Evolutionary conservation across 768 basidiomycete genomes (phyloP).

Genomic region (Hygrocybe punicea): DNA sequence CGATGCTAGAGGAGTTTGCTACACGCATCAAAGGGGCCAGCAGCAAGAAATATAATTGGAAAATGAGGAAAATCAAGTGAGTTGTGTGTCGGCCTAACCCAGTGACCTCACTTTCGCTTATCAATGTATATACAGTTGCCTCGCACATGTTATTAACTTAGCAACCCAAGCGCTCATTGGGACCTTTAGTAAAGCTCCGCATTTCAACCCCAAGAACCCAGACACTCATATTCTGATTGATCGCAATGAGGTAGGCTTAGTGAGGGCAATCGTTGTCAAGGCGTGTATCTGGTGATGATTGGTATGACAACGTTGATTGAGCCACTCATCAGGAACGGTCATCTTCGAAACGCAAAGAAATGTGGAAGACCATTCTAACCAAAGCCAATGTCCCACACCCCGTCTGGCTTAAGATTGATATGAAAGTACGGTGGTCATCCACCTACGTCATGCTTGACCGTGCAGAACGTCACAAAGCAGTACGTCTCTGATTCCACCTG

Average conservation of each 20-base stretch:
- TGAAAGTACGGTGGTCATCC: conserved; percentile 33
- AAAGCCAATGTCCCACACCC: neutral
- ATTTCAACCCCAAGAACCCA: conserved; percentile 13
- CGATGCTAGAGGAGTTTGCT: conserved; percentile 32
- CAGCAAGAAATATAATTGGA: neutral
- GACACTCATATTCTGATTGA: conserved; percentile 16
- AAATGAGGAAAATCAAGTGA: conserved; percentile 7
- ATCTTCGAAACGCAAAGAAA: conserved; percentile 22
- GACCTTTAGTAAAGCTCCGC: conserved; percentile 16
- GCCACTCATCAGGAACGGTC: conserved; percentile 22
- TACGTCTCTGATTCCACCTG: neutral
- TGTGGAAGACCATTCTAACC: conserved; percentile 17
- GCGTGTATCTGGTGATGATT: too few relatives aligned
- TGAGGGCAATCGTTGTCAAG: neutral
- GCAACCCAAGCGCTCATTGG: conserved; percentile 30
- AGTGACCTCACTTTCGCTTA: neutral
- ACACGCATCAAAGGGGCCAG: neutral
- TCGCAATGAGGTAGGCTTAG: conserved; percentile 22
- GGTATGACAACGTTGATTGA: neutral
- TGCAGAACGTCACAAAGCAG: neutral
- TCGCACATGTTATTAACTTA: conserved; percentile 34
- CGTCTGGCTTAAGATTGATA: conserved; percentile 26
- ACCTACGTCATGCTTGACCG: conserved; percentile 29
- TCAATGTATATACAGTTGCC: conserved; percentile 20
- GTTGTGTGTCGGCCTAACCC: neutral